These are phyloP conservation scores for Yamadazyma spencermartinsiae DNA, from an alignment of 1,139 yeast species.

Conservation along the genomic window DNA sequence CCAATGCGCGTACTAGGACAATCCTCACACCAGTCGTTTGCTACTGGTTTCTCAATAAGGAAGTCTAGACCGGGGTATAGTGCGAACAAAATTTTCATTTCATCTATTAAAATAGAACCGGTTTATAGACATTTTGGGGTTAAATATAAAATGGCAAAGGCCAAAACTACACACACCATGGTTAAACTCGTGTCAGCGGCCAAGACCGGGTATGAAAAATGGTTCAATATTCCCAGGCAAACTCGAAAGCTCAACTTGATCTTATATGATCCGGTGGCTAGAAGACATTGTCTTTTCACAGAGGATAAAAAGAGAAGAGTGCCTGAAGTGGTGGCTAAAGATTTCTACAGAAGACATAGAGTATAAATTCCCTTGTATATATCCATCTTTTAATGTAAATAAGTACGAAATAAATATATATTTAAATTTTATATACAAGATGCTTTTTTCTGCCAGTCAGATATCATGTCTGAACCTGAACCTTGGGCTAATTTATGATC, in stretches of 20 bases:
- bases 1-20: constrained; percentile 1
- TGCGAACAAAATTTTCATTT: constrained; percentile 1
- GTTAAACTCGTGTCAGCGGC: constrained; percentile 74
- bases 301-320: constrained; percentile 85
- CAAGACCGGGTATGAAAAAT: constrained; percentile 80
- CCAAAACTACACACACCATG: constrained; percentile 48
- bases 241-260: constrained; percentile 79
- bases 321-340: constrained; percentile 62
- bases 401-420: neutral
- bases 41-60: constrained; percentile 16
- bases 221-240: constrained; percentile 79
- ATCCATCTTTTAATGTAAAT: neutral
- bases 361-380: constrained; percentile 2
- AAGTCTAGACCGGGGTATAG: constrained; percentile 18
- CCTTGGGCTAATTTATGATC: neutral
- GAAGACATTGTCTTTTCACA: constrained; percentile 79
- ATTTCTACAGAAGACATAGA: constrained; percentile 55
- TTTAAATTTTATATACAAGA: constrained; percentile 8
- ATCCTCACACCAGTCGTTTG: neutral
- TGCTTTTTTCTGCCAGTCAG: no score
- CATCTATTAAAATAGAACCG: no score
- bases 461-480: neutral
- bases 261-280: constrained; percentile 78
- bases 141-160: constrained; percentile 45
- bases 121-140: no score